These are phyloP conservation scores for Musa troglodytarum DNA, from an alignment of 176 grass and related monocot species.

Conservation along the genomic window DNA sequence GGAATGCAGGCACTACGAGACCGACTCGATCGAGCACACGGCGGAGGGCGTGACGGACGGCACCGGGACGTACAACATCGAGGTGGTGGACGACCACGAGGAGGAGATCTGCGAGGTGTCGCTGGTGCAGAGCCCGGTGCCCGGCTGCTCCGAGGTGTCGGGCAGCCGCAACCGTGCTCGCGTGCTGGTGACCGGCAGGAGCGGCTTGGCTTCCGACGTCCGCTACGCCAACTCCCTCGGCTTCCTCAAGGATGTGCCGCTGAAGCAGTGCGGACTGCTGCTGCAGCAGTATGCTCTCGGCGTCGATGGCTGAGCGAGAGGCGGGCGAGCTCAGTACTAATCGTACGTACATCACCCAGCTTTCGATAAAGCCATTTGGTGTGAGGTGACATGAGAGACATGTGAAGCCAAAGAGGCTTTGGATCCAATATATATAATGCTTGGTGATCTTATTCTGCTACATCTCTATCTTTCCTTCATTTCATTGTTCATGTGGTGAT, in stretches of 20 bases:
- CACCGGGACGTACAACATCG: constrained; percentile 41
- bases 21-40: constrained; percentile 10
- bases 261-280: constrained; percentile 40
- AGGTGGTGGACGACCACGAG: constrained; percentile 43
- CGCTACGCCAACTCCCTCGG: constrained; percentile 53
- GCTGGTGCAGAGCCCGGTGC: neutral
- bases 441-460: too few relatives aligned
- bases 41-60: constrained; percentile 44
- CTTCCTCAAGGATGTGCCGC: constrained; percentile 51
- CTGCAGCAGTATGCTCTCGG: constrained; percentile 29
- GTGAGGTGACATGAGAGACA: too few relatives aligned
- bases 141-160: constrained; percentile 1
- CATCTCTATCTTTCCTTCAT: too few relatives aligned
- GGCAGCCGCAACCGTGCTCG: constrained; percentile 27
- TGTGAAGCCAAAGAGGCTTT: too few relatives aligned
- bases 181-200: constrained; percentile 26
- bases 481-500: too few relatives aligned
- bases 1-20: constrained; percentile 38
- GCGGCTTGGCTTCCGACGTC: constrained; percentile 24
- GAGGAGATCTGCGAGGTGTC: constrained; percentile 73
- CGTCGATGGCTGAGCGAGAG: constrained; percentile 16
- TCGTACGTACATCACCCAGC: too few relatives aligned
- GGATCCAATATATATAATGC: too few relatives aligned
- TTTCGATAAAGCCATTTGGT: too few relatives aligned
- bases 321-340: neutral